Base-by-base conservation (phyloP, 2,329 filamentous ascomycete genomes). In the Neonectria ditissima region DNA sequence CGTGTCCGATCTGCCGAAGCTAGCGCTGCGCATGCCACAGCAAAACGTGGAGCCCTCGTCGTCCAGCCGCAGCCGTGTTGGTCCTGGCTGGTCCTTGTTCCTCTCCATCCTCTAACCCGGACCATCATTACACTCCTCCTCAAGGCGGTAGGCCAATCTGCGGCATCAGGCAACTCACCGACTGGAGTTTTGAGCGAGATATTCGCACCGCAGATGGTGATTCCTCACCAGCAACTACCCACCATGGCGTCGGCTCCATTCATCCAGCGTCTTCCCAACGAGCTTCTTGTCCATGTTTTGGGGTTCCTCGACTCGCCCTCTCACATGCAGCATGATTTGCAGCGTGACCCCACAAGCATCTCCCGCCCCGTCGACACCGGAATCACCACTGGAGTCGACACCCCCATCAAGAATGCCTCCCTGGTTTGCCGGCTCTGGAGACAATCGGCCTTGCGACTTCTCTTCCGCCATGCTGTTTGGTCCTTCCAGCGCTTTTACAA, bases 281-380 rank as follows among this genome's bases (percentile, higher is more conserved):
- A 92, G 77, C 78, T 92, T 48, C 77, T 90, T 22, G 75, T 83
- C 55, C 80, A 86, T 3, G 84, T 91, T 67, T 81, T 91, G 69
- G 77, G 76, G n/a, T 83, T 83, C 69, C 79, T 91, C 50, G 82
- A 86, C 68, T 70, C 71, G 0, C 73, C 80, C 2, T 81, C 86
- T 10, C 83, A 84, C 13, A 87, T 88, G 0, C 76, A 81, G 45
- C 71, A 69, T 41, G 79, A 79, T 16, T 75, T 89, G 22, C 80
- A 84, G 59, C 80, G 86, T 11, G 75, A 77, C 22, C 55, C 81
- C 83, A 67, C 88, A 85, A 26, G 79, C 62, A 70, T 71, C 76
- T 75, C 62, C 66, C 41, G 67, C 71, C 26, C 73, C 71, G 8
- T 70, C n/a, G 51, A 64, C 4, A 39, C 51, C 6, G 52, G 45